Base-by-base conservation (phyloP, 2,329 filamentous ascomycete species). In the Lizonia empirigonia region DNA sequence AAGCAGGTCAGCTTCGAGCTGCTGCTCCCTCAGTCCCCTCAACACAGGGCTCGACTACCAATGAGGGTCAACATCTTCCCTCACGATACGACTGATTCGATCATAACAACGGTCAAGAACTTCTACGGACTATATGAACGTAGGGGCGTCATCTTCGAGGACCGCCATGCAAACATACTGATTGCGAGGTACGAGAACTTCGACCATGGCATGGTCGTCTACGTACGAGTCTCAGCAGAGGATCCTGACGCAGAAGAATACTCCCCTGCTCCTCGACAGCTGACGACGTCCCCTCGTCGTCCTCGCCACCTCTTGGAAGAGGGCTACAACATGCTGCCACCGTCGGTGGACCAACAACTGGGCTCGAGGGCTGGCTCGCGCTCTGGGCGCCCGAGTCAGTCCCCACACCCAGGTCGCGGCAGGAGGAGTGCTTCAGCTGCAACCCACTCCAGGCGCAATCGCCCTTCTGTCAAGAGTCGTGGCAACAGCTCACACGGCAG, bases 171-270 rank as follows among this genome's bases (percentile, higher is more conserved):
- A 67, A 93, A 89, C 68, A 96, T 89, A 55, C 85, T 99, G 68
- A 97, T 99, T 74, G 91, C 93, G 58, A 86, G 91, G 54, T 97
- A 96, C 74, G 93, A 97, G 76, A 99, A 99, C 79, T 91, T 99
- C 70, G 83, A 83, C 64, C 86, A 96, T 74, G 88, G 92, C 74
- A 96, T 96, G 89, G 85, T 88, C 35, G 91, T 99, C 64, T 94
- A 94, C 73, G 93, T 99, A 56, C 86, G 93, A 68, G 88, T 94
- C 55, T 89, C 91, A 48, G 76, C 77, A 51, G 81, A 82, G 56
- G 76, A 84, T 52, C 80, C 81, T 37, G 73, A 76, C 8, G 69
- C 73, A 27, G 70, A 72, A n/a, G 76, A 79, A 34, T 77, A 77
- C 50, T 72, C 70, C 38, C 77, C 82, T 48, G 76, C 78, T 24